Evolutionary conservation across 331 rosid genomes (phyloP), one percentile per base, ranked within the genome.

Genomic region (Quercus lobata): DNA sequence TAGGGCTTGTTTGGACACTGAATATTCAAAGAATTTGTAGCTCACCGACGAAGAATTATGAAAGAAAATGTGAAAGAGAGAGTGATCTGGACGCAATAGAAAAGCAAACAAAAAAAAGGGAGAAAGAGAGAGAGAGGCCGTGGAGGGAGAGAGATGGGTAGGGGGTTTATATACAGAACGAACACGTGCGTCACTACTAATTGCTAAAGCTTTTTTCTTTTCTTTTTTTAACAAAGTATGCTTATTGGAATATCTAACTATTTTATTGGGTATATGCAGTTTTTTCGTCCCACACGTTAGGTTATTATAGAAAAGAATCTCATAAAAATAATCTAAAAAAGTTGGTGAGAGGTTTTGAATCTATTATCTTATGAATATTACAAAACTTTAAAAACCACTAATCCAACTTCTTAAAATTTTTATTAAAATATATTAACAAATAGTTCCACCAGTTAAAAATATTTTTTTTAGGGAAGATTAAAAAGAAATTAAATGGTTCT

Each of bases 191-290:
- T 41, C 12, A 0, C 46, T 8, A 2, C 12, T 2, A 41, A 8
- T 41, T 41, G 46, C 46, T 2, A 46, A 54, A 24, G 9, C 6
- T 18, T 6, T 34, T 5, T 53, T 27, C 3, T 2, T 7, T 22
- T 19, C 4, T 9, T 41, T 52, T 29, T n/a, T 30, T 66, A 0
- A 37, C 44, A 7, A 37, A 2, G 3, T 0, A 8, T 37, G 7
- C 0, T 0, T 0, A 2, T 7, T 6, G 0, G 0, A 37, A 0
- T 0, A 7, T 7, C 0, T 37, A 2, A 8, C 46, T 41, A 41
- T 2, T 41, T 8, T 8, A 0, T 41, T 0, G 0, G 0, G 0
- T 2, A 0, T 41, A 2, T 8, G 0, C 1, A 2, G 0, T 37
- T 0, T 8, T 7, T 0, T 2, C 44, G 0, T 6, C 8, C 2